Evolutionary conservation across 441 rosid genomes (phyloP).

Genomic region (Erodium trifolium): DNA sequence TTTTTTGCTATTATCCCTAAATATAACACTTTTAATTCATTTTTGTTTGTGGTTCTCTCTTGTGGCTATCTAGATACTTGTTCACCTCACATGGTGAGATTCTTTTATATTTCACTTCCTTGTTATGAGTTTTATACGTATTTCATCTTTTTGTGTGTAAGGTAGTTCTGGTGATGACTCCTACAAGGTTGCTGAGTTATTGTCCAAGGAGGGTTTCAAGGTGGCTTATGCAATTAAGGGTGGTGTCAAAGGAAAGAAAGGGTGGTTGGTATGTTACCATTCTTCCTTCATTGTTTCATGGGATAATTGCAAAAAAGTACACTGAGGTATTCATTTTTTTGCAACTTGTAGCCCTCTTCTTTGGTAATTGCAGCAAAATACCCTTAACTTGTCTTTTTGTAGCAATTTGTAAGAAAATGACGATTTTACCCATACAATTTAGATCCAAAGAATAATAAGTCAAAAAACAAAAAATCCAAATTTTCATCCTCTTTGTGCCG

Average conservation of each 20-base stretch:
- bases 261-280: conserved; percentile 1
- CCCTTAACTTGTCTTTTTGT: too few species aligned
- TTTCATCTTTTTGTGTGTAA: not conserved
- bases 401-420: too few species aligned
- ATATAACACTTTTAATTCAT: too few species aligned
- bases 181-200: conserved; percentile 3
- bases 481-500: not conserved
- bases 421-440: too few species aligned
- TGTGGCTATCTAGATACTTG: not conserved
- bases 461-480: not conserved
- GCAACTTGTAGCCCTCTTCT: too few species aligned
- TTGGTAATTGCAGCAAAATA: too few species aligned
- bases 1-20: too few species aligned
- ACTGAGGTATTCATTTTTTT: too few species aligned
- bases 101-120: not conserved
- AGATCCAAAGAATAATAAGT: too few species aligned
- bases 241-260: conserved; percentile 2
- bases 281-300: not conserved
- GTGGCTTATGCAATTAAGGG: conserved; percentile 7
- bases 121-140: not conserved
- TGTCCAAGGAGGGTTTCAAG: conserved; percentile 5
- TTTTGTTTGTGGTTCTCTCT: not conserved
- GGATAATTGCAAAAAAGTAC: too few species aligned
- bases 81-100: not conserved
- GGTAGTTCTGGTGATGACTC: conserved; percentile 4